These are phyloP conservation scores for Cladosporium austrohemisphaericum DNA, from an alignment of 2,329 filamentous ascomycete species.

Conservation along the genomic window DNA sequence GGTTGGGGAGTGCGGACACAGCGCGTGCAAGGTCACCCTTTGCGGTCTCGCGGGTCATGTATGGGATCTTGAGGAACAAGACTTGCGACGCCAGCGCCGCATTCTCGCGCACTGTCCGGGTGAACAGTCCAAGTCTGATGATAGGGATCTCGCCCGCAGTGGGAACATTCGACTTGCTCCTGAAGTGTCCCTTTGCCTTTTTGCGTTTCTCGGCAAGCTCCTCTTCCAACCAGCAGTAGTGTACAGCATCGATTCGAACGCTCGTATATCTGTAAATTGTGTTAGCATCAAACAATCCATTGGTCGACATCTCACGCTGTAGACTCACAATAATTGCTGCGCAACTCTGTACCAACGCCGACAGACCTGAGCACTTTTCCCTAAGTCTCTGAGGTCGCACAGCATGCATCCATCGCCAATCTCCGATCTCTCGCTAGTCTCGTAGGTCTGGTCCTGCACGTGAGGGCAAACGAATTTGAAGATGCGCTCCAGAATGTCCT, in stretches of 20 bases:
- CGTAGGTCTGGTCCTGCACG: conserved; percentile 69
- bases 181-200: conserved; percentile 43
- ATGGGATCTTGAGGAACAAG: conserved; percentile 79
- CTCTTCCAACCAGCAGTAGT: conserved; percentile 88
- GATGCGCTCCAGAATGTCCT: conserved; percentile 68
- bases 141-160: conserved; percentile 76
- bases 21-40: conserved; percentile 81
- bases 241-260: conserved; percentile 87
- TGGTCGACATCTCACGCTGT: conserved; percentile 32
- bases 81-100: conserved; percentile 66
- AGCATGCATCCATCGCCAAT: conserved; percentile 82
- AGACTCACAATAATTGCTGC: conserved; percentile 55
- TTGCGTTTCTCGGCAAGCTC: conserved; percentile 75
- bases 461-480: conserved; percentile 84
- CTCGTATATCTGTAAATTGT: conserved; percentile 49
- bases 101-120: conserved; percentile 76
- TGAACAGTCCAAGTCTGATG: conserved; percentile 71
- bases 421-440: conserved; percentile 76
- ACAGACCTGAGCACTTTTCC: conserved; percentile 72
- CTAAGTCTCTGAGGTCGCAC: conserved; percentile 85
- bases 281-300: not conserved
- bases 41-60: conserved; percentile 87
- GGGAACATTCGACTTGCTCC: conserved; percentile 64
- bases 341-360: conserved; percentile 65
- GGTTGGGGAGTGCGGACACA: conserved; percentile 77